phyloP scores from a whole-genome alignment of 192 early-diverging fungal species.

The Backusella morwellensis region DNA sequence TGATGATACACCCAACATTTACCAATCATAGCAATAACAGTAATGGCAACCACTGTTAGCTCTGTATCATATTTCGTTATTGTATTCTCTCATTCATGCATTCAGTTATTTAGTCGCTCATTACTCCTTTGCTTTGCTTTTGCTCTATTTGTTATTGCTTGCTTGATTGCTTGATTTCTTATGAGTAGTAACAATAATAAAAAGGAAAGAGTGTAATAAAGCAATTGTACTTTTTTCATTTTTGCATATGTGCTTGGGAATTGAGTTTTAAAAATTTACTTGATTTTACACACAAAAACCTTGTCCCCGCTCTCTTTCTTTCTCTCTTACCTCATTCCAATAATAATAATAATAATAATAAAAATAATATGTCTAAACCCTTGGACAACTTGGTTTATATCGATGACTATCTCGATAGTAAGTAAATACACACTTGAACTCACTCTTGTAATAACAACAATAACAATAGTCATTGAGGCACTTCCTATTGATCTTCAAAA shows the following conservation, averaged over 20 bases:
- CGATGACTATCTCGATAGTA: conserved; percentile 94
- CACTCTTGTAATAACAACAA: neutral
- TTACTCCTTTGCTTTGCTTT: too few species aligned
- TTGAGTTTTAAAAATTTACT: neutral
- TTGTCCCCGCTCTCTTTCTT: neutral
- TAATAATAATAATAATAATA: neutral
- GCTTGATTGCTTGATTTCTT: too few species aligned
- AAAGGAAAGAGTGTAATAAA: too few species aligned
- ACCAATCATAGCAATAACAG: neutral
- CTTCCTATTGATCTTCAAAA: conserved; percentile 75
- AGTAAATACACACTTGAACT: neutral
- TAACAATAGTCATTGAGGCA: conserved; percentile 61
- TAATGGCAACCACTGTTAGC: neutral
- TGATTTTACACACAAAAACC: too few species aligned
- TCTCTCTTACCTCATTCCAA: neutral
- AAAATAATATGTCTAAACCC: neutral
- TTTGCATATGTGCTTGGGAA: too few species aligned
- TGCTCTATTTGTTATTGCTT: too few species aligned
- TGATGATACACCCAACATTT: neutral
- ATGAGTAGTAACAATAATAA: too few species aligned
- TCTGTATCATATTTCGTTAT: too few species aligned
- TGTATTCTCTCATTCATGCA: too few species aligned
- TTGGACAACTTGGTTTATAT: conserved; percentile 61
- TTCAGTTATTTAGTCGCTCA: too few species aligned
- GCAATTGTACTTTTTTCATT: too few species aligned